These are phyloP conservation scores for Patellifolia procumbens DNA, from an alignment of 179 eudicot genomes.

Conservation along the genomic window DNA sequence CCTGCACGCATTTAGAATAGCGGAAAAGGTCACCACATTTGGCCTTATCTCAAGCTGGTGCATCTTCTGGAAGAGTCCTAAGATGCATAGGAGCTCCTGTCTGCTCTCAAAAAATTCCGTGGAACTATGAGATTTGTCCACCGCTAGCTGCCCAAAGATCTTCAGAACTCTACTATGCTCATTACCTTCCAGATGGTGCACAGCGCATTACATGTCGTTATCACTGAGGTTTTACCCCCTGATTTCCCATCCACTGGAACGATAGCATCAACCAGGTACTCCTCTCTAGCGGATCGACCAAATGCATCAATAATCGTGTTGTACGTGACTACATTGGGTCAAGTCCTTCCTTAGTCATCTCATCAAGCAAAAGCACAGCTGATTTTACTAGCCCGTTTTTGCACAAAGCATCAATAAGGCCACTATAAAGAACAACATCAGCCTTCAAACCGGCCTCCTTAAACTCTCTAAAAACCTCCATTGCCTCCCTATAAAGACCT, in stretches of 20 bases:
- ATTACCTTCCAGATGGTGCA: slow-evolving; percentile 22
- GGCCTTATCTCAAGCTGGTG: slow-evolving; percentile 85
- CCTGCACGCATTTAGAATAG: slow-evolving; percentile 98
- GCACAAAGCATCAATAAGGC: slow-evolving; percentile 87
- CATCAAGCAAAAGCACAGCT: slow-evolving; percentile 74
- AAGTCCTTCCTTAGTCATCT: slow-evolving; percentile 92
- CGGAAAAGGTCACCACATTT: slow-evolving; percentile 98
- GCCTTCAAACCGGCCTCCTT: slow-evolving; percentile 80
- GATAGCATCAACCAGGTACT: slow-evolving; percentile 24
- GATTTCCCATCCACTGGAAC: slow-evolving; percentile 29
- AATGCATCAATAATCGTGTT: slow-evolving; percentile 95
- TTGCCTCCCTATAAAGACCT: slow-evolving; percentile 72
- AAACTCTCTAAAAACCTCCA: slow-evolving; percentile 74
- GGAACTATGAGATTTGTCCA: slow-evolving; percentile 41
- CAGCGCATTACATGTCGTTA: slow-evolving; percentile 23
- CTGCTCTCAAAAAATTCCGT: slow-evolving; percentile 42
- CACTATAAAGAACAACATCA: slow-evolving; percentile 94
- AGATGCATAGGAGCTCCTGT: slow-evolving; percentile 64
- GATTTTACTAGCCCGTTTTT: slow-evolving; percentile 87
- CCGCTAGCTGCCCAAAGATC: slow-evolving; percentile 74
- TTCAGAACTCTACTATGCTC: slow-evolving; percentile 55
- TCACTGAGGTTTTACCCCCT: slow-evolving; percentile 34
- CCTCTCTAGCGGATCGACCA: slow-evolving; percentile 61
- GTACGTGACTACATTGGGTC: slow-evolving; percentile 92
- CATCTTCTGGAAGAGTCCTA: slow-evolving; percentile 90